Conservation (phyloP, 2,329 filamentous ascomycete genomes). For the Epichloe uncinata region DNA sequence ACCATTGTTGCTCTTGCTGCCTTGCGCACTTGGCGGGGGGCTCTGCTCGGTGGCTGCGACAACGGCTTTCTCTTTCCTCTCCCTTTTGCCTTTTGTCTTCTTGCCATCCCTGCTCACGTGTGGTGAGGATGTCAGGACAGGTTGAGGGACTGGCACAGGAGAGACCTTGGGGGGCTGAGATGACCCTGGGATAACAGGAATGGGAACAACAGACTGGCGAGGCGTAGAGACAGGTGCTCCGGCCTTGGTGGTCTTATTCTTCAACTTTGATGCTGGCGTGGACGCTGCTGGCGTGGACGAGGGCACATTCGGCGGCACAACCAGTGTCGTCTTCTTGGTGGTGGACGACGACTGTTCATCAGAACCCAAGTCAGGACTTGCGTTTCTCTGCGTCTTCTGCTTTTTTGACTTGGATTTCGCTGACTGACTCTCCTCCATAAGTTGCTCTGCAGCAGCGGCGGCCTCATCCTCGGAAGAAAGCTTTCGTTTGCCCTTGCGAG, state of each 20-base stretch:
- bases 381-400: conserved; percentile 21
- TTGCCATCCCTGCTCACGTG: conserved; percentile 14
- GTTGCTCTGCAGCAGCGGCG: conserved; percentile 20
- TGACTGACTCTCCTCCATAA: conserved; percentile 20
- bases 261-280: conserved; percentile 10
- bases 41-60: conserved; percentile 8
- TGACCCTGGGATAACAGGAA: conserved; percentile 22
- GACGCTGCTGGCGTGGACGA: conserved; percentile 5
- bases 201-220: conserved; percentile 19
- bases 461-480: conserved; percentile 26
- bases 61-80: conserved; percentile 14
- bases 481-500: conserved; percentile 25
- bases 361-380: conserved; percentile 23
- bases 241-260: conserved; percentile 9
- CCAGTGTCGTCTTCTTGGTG: conserved; percentile 19
- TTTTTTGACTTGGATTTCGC: conserved; percentile 29
- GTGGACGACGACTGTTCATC: conserved; percentile 12
- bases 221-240: conserved; percentile 17
- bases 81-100: conserved; percentile 18
- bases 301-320: conserved; percentile 20
- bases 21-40: conserved; percentile 11
- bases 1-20: conserved; percentile 5
- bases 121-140: conserved; percentile 9
- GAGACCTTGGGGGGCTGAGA: conserved; percentile 16
- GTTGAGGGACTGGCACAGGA: conserved; percentile 12